Percentiles rank a stretch among this genome's conserved stretches.
Evolutionary conservation across 345 rosid species (phyloP).

Genomic region (Hirschfeldia incana): DNA sequence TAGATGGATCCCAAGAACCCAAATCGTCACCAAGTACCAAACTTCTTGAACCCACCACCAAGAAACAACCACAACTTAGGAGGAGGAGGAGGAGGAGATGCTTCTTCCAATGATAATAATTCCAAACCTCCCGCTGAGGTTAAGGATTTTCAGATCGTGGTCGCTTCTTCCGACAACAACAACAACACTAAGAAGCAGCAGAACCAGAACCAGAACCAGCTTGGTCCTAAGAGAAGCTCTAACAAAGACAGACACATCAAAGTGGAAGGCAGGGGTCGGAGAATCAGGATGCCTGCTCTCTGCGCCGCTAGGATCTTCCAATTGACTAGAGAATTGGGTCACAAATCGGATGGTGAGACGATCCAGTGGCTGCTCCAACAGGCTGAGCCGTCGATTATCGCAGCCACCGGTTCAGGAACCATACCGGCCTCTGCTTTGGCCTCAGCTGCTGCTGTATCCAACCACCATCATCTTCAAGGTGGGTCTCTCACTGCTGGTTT

Average conservation of each 20-base stretch:
- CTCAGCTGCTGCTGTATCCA: conserved; percentile 63
- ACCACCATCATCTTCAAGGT: conserved; percentile 54
- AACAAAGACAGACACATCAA: conserved; percentile 96
- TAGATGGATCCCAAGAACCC: conserved; percentile 47
- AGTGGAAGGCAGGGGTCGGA: conserved; percentile 91
- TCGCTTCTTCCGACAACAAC: conserved; percentile 52
- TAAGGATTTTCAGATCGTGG: conserved; percentile 76
- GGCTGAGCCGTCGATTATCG: conserved; percentile 89
- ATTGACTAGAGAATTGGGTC: conserved; percentile 94
- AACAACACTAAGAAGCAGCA: conserved; percentile 51
- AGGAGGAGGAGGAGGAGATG: conserved; percentile 14
- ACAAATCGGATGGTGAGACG: conserved; percentile 96
- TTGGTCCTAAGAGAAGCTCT: conserved; percentile 82
- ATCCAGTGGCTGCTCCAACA: conserved; percentile 96
- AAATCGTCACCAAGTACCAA: conserved; percentile 51
- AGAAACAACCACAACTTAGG: background rate
- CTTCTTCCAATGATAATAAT: conserved; percentile 13
- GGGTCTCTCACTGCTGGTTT: conserved; percentile 66
- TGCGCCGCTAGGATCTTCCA: conserved; percentile 98
- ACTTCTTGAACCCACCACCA: conserved; percentile 61
- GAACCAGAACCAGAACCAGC: conserved; percentile 39
- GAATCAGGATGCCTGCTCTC: conserved; percentile 97
- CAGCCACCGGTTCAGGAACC: conserved; percentile 92
- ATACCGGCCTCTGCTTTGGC: conserved; percentile 94
- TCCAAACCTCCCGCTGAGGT: conserved; percentile 55